These are phyloP conservation scores for Amanita molliuscula DNA, from an alignment of 768 basidiomycete species.

Conservation along the genomic window DNA sequence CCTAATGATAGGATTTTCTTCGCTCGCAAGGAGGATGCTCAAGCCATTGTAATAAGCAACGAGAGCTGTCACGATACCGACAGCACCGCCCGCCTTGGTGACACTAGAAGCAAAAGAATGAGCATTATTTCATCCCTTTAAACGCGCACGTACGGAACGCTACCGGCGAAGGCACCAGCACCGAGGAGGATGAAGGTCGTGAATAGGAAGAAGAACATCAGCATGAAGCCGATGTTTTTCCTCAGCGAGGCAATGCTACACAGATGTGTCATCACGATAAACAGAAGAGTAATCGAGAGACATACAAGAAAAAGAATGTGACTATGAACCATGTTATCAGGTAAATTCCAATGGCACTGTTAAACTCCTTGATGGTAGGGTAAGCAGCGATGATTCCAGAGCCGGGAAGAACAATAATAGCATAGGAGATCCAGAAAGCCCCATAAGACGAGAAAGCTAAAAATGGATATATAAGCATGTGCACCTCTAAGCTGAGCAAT, in stretches of 20 bases:
- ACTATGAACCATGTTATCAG: constrained; percentile 66
- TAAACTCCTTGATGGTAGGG: constrained; percentile 24
- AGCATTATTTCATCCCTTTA: background rate
- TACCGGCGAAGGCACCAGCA: constrained; percentile 23
- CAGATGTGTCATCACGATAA: background rate
- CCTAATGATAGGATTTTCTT: constrained; percentile 25
- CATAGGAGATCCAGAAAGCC: constrained; percentile 84
- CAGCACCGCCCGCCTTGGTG: constrained; percentile 30
- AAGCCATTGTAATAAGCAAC: constrained; percentile 40
- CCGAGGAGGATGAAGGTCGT: constrained; percentile 34
- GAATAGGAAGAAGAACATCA: constrained; percentile 25
- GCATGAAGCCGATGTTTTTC: constrained; percentile 29
- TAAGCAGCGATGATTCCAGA: constrained; percentile 55
- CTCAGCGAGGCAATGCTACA: constrained; percentile 27
- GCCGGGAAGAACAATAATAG: constrained; percentile 59
- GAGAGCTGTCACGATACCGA: constrained; percentile 35
- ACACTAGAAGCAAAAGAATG: constrained; percentile 12
- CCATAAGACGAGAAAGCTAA: constrained; percentile 77
- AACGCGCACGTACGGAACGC: constrained; percentile 16
- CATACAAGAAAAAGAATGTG: constrained; percentile 59
- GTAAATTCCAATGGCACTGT: constrained; percentile 60
- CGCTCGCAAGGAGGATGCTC: constrained; percentile 29
- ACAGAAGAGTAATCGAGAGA: constrained; percentile 7
- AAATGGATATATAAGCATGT: constrained; percentile 6
- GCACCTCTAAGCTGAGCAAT: too few relatives aligned